Conservation (phyloP, 768 basidiomycete species). For the Suillus paluster region DNA sequence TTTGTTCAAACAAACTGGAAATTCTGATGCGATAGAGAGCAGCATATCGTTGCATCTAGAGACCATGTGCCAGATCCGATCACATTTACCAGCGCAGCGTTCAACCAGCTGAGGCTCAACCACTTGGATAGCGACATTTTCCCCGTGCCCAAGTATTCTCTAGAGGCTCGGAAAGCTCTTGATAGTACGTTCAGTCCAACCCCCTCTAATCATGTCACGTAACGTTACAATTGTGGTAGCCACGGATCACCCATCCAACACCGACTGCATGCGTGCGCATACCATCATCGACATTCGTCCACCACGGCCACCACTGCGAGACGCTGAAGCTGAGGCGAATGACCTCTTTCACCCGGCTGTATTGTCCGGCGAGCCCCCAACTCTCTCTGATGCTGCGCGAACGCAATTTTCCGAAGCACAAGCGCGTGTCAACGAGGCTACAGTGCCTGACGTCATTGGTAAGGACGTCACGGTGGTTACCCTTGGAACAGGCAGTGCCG, state of each 20-base stretch:
- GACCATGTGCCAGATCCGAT: slow-evolving; percentile 65
- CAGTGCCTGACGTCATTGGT: slow-evolving; percentile 42
- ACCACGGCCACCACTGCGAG: slow-evolving; percentile 40
- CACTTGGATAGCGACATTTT: slow-evolving; percentile 77
- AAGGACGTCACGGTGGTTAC: slow-evolving; percentile 72
- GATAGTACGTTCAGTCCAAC: slow-evolving; percentile 28
- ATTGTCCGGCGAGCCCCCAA: slow-evolving; percentile 16
- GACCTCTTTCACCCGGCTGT: slow-evolving; percentile 38
- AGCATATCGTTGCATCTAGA: slow-evolving; percentile 81
- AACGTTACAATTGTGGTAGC: slow-evolving; percentile 34
- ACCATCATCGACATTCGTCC: slow-evolving; percentile 52
- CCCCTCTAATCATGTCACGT: slow-evolving; percentile 8
- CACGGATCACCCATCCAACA: slow-evolving; percentile 51
- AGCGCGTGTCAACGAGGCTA: slow-evolving; percentile 27
- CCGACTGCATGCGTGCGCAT: slow-evolving; percentile 46
- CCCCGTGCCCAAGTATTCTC: slow-evolving; percentile 60
- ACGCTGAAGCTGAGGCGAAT: slow-evolving; percentile 16
- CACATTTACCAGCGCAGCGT: slow-evolving; percentile 75
- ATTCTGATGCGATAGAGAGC: slow-evolving; percentile 2
- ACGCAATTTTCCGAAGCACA: slow-evolving; percentile 46
- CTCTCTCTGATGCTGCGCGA: slow-evolving; percentile 26
- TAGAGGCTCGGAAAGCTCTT: slow-evolving; percentile 46
- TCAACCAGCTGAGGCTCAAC: slow-evolving; percentile 72
- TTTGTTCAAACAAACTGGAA: not conserved
- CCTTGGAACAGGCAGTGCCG: slow-evolving; percentile 87